Evolutionary conservation across 768 basidiomycete genomes (phyloP).

Genomic region (Leccinum incarnatum): DNA sequence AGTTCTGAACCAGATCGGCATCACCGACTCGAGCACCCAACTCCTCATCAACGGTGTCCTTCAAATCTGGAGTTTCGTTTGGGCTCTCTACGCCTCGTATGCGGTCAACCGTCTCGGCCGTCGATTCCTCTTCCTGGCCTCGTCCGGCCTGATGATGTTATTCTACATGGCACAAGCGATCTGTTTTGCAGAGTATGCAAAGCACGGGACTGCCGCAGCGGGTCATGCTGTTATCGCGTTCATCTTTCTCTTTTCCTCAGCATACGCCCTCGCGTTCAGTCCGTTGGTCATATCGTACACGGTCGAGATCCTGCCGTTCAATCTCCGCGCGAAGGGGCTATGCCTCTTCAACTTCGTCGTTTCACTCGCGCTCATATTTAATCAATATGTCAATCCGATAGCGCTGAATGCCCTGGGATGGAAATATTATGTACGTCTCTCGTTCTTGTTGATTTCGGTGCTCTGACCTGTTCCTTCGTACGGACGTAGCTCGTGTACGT

Average conservation of each 20-base stretch:
- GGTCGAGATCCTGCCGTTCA: constrained; percentile 79
- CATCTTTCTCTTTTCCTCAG: constrained; percentile 54
- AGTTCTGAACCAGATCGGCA: constrained; percentile 62
- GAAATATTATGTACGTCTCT: constrained; percentile 40
- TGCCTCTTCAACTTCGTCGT: constrained; percentile 70
- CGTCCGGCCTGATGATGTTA: constrained; percentile 53
- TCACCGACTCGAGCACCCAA: constrained; percentile 51
- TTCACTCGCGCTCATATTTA: constrained; percentile 69
- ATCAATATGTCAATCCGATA: constrained; percentile 78
- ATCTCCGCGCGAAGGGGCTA: constrained; percentile 77
- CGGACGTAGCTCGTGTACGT: constrained; percentile 19
- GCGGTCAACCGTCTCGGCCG: constrained; percentile 62
- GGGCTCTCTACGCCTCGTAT: constrained; percentile 15
- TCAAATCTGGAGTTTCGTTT: constrained; percentile 40
- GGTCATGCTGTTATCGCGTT: constrained; percentile 50
- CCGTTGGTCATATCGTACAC: constrained; percentile 64
- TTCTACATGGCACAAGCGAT: constrained; percentile 70
- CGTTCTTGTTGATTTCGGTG: background rate
- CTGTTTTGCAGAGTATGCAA: constrained; percentile 56
- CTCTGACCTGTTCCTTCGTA: background rate
- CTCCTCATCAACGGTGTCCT: constrained; percentile 61
- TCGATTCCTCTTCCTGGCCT: constrained; percentile 62
- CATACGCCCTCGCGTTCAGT: constrained; percentile 71
- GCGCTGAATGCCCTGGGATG: constrained; percentile 54
- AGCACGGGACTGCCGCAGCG: constrained; percentile 41